Conservation (phyloP, 2,329 filamentous ascomycete genomes). For the Stagonosporopsis vannaccii region DNA sequence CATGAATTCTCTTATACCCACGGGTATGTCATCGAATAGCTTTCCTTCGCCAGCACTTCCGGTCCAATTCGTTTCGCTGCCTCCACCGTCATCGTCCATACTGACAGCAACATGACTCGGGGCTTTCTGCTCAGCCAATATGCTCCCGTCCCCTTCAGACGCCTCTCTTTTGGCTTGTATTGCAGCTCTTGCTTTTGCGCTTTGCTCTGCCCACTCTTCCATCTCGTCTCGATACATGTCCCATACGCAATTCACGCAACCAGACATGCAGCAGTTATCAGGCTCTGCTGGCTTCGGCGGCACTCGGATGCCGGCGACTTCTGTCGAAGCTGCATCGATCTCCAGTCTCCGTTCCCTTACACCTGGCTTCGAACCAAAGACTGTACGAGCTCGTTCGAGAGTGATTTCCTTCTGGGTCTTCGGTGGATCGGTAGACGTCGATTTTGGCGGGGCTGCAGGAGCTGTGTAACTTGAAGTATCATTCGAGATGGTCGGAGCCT, state of each 20-base stretch:
- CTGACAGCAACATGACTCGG: constrained; percentile 62
- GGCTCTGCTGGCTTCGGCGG: constrained; percentile 88
- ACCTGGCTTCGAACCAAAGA: constrained; percentile 82
- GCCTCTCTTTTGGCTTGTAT: constrained; percentile 48
- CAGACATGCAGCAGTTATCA: constrained; percentile 99
- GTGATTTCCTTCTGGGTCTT: constrained; percentile 62
- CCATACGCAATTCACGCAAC: constrained; percentile 98
- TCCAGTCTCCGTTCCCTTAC: constrained; percentile 74
- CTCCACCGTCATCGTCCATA: constrained; percentile 83
- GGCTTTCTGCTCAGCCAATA: constrained; percentile 48
- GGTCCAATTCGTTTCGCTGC: constrained; percentile 73
- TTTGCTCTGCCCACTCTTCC: constrained; percentile 80
- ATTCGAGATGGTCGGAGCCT: constrained; percentile 40
- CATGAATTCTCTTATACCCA: constrained; percentile 97
- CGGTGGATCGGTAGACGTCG: constrained; percentile 48
- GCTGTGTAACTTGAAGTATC: constrained; percentile 43
- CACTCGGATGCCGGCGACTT: constrained; percentile 80
- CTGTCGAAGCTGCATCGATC: constrained; percentile 65
- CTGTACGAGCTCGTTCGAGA: constrained; percentile 67
- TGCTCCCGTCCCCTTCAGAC: constrained; percentile 44
- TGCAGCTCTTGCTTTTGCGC: constrained; percentile 67
- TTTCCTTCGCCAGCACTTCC: constrained; percentile 61
- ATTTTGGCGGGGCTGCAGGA: constrained; percentile 31
- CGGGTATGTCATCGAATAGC: constrained; percentile 80
- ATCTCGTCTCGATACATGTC: constrained; percentile 89